Base-by-base conservation (phyloP, 2,329 filamentous ascomycete genomes). In the Endoconidiophora polonica region DNA sequence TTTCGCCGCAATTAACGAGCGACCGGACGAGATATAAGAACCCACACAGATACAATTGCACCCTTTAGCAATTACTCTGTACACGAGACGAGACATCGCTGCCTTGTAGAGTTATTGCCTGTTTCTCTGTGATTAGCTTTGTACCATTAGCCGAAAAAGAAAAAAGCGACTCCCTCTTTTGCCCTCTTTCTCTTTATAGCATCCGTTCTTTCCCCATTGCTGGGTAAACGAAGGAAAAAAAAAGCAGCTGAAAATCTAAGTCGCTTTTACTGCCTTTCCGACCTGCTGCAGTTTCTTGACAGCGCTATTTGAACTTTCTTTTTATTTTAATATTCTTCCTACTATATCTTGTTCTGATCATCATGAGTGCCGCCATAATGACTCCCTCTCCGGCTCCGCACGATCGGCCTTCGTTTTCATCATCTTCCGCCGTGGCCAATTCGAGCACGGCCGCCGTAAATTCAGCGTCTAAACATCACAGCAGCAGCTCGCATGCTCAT, bases 351-450 rank as follows among this genome's bases (percentile, higher is more conserved):
- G 24, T 44, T 44, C 26, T 50, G 24, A 20, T 50, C 63, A 79
- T 58, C 62, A 81, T 81, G 77, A 81, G 76, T 68, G 71, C 77
- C 62, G 76, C 75, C 64, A 73, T 81, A 62, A 80, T 81, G 77
- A 77, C 74, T 61, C 76, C 77, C 57, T 80, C 77, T 62, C 77
- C 77, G 60, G 77, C 76, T 65, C 77, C 76, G 57, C 76, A 80
- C 63, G 77, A 81, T 62, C 69, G 76, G 62, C 67, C 74, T 53
- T 68, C 71, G n/a, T 76, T 73, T 57, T 65, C 52, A 46, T 46
- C 71, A 59, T 68, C 51, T 33, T 44, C 43, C 33, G 40, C 46
- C 37, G 24, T 42, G 3, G 37, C 43, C 23, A 42, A 40, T 26
- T 37, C 48, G 43, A 57, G 57, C 54, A 14, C n/a, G 16, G 23